Evolutionary conservation across 148 eudicot genomes (phyloP).

Genomic region (Heliamphora exappendiculata): DNA sequence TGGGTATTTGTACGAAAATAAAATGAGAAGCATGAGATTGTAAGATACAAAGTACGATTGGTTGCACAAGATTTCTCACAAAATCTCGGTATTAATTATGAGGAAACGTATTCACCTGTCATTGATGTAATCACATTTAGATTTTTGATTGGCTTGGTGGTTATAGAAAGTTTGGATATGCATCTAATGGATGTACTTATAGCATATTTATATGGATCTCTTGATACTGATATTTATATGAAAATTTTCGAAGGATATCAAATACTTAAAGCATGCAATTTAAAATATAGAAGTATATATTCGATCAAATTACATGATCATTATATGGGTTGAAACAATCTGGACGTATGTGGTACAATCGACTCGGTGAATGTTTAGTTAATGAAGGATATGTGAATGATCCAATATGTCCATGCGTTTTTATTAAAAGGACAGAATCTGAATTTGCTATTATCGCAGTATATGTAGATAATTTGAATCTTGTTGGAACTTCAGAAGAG

Average conservation of each 20-base stretch:
- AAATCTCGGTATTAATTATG: background rate
- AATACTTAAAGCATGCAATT: background rate
- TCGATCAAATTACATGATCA: background rate
- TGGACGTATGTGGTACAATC: background rate
- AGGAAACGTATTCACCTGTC: background rate
- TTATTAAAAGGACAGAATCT: background rate
- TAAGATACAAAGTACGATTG: too few species aligned
- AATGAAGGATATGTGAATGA: background rate
- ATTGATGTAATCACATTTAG: background rate
- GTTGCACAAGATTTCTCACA: too few species aligned
- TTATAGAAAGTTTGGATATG: background rate
- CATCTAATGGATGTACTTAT: background rate
- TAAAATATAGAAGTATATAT: background rate
- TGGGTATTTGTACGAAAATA: too few species aligned
- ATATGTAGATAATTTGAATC: too few species aligned
- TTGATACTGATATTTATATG: background rate
- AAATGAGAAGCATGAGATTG: too few species aligned
- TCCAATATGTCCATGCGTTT: background rate
- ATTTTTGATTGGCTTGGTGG: background rate
- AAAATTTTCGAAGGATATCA: background rate
- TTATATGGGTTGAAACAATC: background rate
- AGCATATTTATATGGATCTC: background rate
- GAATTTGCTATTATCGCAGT: too few species aligned
- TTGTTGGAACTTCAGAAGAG: background rate
- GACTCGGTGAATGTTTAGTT: background rate